Percentiles rank a stretch among this genome's conserved stretches.
Evolutionary conservation across 75 land plant genomes (phyloP).

Genomic region (Pseudotsuga menziesii): DNA sequence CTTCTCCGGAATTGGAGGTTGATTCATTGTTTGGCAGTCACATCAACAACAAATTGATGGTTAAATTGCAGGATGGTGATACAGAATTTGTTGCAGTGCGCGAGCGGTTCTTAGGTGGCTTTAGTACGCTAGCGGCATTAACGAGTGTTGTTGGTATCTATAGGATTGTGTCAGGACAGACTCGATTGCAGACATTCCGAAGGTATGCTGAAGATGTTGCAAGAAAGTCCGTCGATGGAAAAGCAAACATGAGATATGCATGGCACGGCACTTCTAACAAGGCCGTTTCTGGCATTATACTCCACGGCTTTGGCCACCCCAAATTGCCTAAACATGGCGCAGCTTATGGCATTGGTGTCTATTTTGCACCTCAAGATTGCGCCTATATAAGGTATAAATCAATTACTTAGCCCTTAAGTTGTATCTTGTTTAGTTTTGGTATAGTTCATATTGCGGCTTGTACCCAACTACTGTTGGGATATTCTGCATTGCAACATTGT

Average conservation of each 20-base stretch:
- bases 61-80: conserved; percentile 11
- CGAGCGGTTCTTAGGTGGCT: conserved; percentile 18
- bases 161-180: conserved; percentile 6
- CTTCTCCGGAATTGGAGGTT: neutral
- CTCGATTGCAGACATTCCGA: conserved; percentile 14
- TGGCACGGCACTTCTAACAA: conserved; percentile 16
- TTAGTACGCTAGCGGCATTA: conserved; percentile 5
- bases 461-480: conserved; percentile 13
- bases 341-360: conserved; percentile 13
- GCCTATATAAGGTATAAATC: conserved; percentile 9
- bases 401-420: neutral
- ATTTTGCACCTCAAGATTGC: conserved; percentile 11
- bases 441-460: conserved; percentile 24
- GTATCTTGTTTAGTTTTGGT: conserved; percentile 27
- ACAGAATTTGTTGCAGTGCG: conserved; percentile 10
- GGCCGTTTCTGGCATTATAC: neutral
- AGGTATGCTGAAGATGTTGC: conserved; percentile 2
- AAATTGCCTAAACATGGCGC: conserved; percentile 5
- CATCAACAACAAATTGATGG: conserved; percentile 14
- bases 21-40: conserved; percentile 25
- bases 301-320: conserved; percentile 17
- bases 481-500: conserved; percentile 6
- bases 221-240: neutral
- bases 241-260: conserved; percentile 12
- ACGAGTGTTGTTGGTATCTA: conserved; percentile 18